Conservation (phyloP, 2,329 filamentous ascomycete species). For the Fusarium napiforme region DNA sequence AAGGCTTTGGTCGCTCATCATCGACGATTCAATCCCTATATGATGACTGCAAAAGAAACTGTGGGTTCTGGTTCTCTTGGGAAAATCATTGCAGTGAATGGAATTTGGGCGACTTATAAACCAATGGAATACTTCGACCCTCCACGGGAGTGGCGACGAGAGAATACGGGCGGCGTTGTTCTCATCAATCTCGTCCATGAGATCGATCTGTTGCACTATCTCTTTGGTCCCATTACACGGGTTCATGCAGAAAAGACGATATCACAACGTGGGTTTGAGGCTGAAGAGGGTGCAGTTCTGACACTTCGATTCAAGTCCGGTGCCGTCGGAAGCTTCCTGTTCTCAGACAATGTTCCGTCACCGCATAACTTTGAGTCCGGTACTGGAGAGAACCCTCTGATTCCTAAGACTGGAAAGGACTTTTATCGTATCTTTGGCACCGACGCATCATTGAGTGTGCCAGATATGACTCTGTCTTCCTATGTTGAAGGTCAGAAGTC, state of each 20-base stretch:
- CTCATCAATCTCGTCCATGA: conserved; percentile 72
- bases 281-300: conserved; percentile 67
- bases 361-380: conserved; percentile 67
- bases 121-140: conserved; percentile 61
- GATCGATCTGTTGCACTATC: conserved; percentile 66
- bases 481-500: conserved; percentile 54
- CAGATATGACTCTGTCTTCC: conserved; percentile 63
- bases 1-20: conserved; percentile 68
- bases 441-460: conserved; percentile 62
- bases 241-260: conserved; percentile 61
- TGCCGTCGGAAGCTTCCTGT: conserved; percentile 65
- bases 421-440: conserved; percentile 68
- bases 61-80: conserved; percentile 57
- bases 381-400: conserved; percentile 67
- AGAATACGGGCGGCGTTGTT: conserved; percentile 58
- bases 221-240: conserved; percentile 63
- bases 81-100: conserved; percentile 61
- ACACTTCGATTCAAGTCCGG: conserved; percentile 64
- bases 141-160: conserved; percentile 60
- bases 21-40: conserved; percentile 68
- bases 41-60: conserved; percentile 59
- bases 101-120: conserved; percentile 65
- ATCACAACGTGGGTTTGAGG: conserved; percentile 58
- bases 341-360: conserved; percentile 63
- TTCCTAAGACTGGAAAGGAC: conserved; percentile 55